A percentile compares a stretch with the other conserved stretches of the same genome.
Evolutionary conservation across 495 filamentous ascomycete genomes (phyloP).

Genomic region (Endocarpon pusillum): DNA sequence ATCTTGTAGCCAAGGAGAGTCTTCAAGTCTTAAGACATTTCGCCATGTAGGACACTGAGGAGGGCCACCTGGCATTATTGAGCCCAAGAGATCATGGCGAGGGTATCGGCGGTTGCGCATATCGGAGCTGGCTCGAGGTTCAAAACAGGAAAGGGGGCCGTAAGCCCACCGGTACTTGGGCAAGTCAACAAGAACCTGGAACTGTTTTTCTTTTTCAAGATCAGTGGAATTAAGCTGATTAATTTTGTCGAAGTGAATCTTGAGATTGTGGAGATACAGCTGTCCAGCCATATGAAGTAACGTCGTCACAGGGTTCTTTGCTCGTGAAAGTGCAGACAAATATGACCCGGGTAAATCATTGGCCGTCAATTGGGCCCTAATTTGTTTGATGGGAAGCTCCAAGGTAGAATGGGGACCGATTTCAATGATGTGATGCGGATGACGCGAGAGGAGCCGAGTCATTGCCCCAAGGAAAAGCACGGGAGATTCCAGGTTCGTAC

Average conservation of each 20-base stretch:
- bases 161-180: constrained; percentile 32
- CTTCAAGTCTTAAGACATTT: constrained; percentile 14
- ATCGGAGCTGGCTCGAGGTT: constrained; percentile 27
- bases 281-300: constrained; percentile 11
- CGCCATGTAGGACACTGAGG: constrained; percentile 12
- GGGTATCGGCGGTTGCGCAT: constrained; percentile 12
- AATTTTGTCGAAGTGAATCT: not conserved
- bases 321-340: constrained; percentile 11
- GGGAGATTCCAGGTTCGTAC: constrained; percentile 1
- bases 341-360: constrained; percentile 4
- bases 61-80: constrained; percentile 9
- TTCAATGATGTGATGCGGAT: constrained; percentile 27
- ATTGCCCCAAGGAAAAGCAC: not conserved
- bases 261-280: constrained; percentile 8
- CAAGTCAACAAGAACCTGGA: constrained; percentile 19
- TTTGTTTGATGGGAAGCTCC: constrained; percentile 40
- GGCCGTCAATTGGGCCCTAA: constrained; percentile 17
- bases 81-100: constrained; percentile 27
- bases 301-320: constrained; percentile 13
- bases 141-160: constrained; percentile 16
- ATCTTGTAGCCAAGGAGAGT: constrained; percentile 21
- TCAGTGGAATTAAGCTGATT: not conserved
- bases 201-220: not conserved
- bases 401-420: constrained; percentile 50
- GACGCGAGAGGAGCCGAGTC: not conserved